A percentile compares a stretch with the other conserved stretches of the same genome.
Evolutionary conservation across 2,329 filamentous ascomycete species (phyloP).

Genomic region (Sordariomycetes sp.): DNA sequence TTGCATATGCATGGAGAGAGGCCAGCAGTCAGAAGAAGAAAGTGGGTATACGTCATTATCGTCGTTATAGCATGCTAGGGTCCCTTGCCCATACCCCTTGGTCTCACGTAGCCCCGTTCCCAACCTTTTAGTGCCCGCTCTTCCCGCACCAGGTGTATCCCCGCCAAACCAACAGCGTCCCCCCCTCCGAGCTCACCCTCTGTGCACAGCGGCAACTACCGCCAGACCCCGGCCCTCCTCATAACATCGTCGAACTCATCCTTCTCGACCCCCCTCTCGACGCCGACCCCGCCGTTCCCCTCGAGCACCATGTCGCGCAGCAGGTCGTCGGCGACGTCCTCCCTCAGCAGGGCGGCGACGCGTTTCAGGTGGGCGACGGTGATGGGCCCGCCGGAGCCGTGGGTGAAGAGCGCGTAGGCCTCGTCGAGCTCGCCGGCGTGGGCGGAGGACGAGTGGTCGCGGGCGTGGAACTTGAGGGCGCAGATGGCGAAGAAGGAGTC

Average conservation of each 20-base stretch:
- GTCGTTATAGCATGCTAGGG: neutral
- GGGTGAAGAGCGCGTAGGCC: slow-evolving; percentile 74
- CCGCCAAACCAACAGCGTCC: neutral
- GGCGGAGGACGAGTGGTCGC: slow-evolving; percentile 39
- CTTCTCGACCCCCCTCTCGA: slow-evolving; percentile 58
- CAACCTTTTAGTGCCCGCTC: neutral
- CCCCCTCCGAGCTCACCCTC: neutral
- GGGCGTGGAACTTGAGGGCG: slow-evolving; percentile 69
- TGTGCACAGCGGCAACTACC: slow-evolving; percentile 29
- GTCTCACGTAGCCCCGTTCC: neutral
- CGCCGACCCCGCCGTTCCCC: slow-evolving; percentile 72
- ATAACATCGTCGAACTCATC: slow-evolving; percentile 83
- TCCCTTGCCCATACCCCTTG: neutral
- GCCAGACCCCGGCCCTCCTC: slow-evolving; percentile 74
- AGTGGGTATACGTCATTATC: neutral
- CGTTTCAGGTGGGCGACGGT: slow-evolving; percentile 67
- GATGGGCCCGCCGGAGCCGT: slow-evolving; percentile 46
- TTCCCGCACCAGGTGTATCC: neutral
- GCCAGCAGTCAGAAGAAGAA: neutral
- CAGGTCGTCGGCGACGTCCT: slow-evolving; percentile 73
- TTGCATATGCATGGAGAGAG: neutral
- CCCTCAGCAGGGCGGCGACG: slow-evolving; percentile 72
- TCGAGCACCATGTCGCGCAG: slow-evolving; percentile 91
- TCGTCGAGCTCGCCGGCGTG: slow-evolving; percentile 62
- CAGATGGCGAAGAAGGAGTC: slow-evolving; percentile 78